These are phyloP conservation scores for Agapanthus africanus DNA, from an alignment of 106 monocot genomes.

Conservation along the genomic window DNA sequence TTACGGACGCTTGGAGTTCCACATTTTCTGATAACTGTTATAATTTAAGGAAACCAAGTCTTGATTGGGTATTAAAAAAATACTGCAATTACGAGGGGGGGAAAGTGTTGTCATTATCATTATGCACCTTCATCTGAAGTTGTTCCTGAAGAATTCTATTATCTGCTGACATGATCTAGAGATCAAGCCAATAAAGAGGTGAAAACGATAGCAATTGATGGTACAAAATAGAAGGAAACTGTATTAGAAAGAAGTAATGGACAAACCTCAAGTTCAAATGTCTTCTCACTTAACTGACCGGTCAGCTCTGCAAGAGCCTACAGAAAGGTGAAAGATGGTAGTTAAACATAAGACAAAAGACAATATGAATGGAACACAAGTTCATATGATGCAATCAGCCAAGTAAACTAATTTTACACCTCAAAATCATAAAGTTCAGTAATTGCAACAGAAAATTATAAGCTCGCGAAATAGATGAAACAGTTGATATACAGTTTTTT, in stretches of 20 bases:
- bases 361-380: background rate
- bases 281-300: conserved; percentile 74
- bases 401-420: background rate
- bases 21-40: conserved; percentile 65
- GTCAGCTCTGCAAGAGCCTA: conserved; percentile 72
- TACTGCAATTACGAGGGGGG: too few relatives aligned
- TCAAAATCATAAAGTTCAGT: background rate
- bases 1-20: conserved; percentile 61
- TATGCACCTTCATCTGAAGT: conserved; percentile 80
- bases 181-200: conserved; percentile 1
- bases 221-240: background rate
- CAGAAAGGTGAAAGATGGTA: conserved; percentile 5
- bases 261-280: conserved; percentile 94
- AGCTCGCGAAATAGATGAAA: too few relatives aligned
- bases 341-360: background rate
- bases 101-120: background rate
- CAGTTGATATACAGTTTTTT: too few relatives aligned
- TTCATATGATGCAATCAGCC: background rate
- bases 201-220: conserved; percentile 10
- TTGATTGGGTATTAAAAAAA: background rate
- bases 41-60: conserved; percentile 2
- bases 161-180: conserved; percentile 91
- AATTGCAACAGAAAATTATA: too few relatives aligned
- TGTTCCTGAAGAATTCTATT: conserved; percentile 94
- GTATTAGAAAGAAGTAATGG: background rate